These are phyloP conservation scores for Collariella sp. DNA, from an alignment of 495 filamentous ascomycete species.

Conservation along the genomic window DNA sequence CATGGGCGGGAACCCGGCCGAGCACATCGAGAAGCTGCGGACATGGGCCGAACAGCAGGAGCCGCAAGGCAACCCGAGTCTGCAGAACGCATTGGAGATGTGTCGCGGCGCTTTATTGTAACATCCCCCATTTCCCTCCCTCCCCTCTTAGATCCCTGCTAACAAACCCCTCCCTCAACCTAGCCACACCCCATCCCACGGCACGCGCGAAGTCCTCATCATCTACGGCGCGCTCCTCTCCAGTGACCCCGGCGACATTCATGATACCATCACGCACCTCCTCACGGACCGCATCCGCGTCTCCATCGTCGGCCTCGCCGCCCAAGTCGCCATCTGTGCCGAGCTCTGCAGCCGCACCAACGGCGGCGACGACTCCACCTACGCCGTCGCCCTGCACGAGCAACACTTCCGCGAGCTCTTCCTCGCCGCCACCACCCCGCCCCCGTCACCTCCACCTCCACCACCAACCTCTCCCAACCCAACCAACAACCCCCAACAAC, in stretches of 20 bases:
- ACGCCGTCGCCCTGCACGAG: constrained; percentile 81
- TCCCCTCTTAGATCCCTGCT: background rate
- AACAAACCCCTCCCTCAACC: too few relatives aligned
- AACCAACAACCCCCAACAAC: background rate
- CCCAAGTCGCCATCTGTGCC: constrained; percentile 82
- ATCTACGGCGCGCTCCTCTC: constrained; percentile 86
- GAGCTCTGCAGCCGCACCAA: constrained; percentile 86
- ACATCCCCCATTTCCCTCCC: constrained; percentile 20
- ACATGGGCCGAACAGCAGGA: constrained; percentile 63
- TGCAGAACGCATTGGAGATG: constrained; percentile 96
- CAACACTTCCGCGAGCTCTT: constrained; percentile 82
- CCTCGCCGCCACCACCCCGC: constrained; percentile 74
- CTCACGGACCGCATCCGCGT: constrained; percentile 76
- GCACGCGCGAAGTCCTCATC: constrained; percentile 84
- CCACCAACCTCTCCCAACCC: background rate
- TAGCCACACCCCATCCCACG: constrained; percentile 86
- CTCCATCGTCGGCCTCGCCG: constrained; percentile 78
- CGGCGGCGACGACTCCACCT: constrained; percentile 61
- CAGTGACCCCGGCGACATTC: constrained; percentile 90
- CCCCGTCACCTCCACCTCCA: constrained; percentile 60
- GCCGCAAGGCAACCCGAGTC: constrained; percentile 76
- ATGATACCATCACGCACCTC: constrained; percentile 72
- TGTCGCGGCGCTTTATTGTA: constrained; percentile 78
- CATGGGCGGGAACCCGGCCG: constrained; percentile 81
- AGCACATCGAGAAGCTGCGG: constrained; percentile 70